phyloP scores from a whole-genome alignment of 1,139 yeast species.

The Kodamaea anthophila region DNA sequence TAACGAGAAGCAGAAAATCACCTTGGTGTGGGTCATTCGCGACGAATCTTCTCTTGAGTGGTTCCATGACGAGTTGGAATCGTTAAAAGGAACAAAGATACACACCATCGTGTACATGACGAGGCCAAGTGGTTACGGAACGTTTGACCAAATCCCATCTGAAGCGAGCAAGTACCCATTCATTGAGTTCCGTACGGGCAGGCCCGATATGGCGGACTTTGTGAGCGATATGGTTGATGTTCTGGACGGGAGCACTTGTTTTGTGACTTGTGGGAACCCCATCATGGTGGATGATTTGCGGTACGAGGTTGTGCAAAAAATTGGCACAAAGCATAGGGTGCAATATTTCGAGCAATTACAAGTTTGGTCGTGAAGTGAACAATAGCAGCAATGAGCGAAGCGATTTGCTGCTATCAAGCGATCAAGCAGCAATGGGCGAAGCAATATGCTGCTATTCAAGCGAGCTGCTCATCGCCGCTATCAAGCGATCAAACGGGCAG shows the following conservation, averaged over 20 bases:
- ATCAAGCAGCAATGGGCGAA: no score
- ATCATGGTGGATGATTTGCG: conserved; percentile 21
- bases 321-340: conserved; percentile 8
- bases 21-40: conserved; percentile 18
- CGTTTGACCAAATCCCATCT: no score
- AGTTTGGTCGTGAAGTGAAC: conserved; percentile 17
- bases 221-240: conserved; percentile 18
- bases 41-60: conserved; percentile 15
- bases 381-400: no score
- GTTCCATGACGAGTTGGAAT: conserved; percentile 16
- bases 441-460: no score
- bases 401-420: no score
- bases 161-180: conserved; percentile 9
- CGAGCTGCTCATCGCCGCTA: no score
- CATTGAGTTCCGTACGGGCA: conserved; percentile 23
- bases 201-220: conserved; percentile 23
- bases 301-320: conserved; percentile 9
- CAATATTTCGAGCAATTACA: conserved; percentile 16
- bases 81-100: conserved; percentile 12
- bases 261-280: conserved; percentile 35
- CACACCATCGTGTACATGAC: conserved; percentile 16
- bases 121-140: conserved; percentile 4
- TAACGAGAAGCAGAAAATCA: conserved; percentile 11
- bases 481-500: no score
- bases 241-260: conserved; percentile 25